These are phyloP conservation scores for Dittrichia graveolens DNA, from an alignment of 129 eudicot genomes.

Conservation along the genomic window DNA sequence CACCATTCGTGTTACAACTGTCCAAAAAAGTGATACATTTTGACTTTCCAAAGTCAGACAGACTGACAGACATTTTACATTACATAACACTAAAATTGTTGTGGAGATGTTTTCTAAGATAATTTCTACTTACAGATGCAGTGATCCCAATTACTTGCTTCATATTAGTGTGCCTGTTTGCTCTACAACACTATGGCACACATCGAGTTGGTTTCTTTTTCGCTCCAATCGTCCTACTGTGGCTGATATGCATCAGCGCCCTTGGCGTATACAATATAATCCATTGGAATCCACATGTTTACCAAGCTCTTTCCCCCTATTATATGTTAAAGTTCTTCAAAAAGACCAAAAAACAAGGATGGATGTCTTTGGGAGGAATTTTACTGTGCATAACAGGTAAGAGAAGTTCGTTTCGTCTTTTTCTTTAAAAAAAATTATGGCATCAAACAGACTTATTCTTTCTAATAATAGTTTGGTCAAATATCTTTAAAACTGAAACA, in stretches of 20 bases:
- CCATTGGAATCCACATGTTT: constrained; percentile 80
- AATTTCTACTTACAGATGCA: constrained; percentile 64
- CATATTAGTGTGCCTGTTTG: constrained; percentile 85
- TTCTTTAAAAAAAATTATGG: not conserved
- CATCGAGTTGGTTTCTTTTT: constrained; percentile 88
- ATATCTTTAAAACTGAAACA: not conserved
- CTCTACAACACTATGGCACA: constrained; percentile 95
- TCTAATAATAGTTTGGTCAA: constrained; percentile 16
- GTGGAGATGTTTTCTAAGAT: constrained; percentile 5
- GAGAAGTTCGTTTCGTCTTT: not conserved
- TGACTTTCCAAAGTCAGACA: not conserved
- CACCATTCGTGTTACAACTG: not conserved
- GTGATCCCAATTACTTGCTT: constrained; percentile 89
- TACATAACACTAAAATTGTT: not conserved
- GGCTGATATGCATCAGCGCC: constrained; percentile 88
- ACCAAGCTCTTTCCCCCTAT: constrained; percentile 91
- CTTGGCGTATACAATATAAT: constrained; percentile 86
- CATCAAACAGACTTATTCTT: constrained; percentile 1
- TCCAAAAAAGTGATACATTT: not conserved
- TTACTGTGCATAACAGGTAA: constrained; percentile 92
- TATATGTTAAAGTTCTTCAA: constrained; percentile 91
- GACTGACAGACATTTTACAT: not conserved
- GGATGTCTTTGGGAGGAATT: constrained; percentile 96
- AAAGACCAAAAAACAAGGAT: constrained; percentile 86
- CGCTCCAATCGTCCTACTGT: constrained; percentile 78